Percentiles rank a stretch among this genome's conserved stretches.
Conservation (phyloP, 345 rosid genomes). For the Geranium brycei region DNA sequence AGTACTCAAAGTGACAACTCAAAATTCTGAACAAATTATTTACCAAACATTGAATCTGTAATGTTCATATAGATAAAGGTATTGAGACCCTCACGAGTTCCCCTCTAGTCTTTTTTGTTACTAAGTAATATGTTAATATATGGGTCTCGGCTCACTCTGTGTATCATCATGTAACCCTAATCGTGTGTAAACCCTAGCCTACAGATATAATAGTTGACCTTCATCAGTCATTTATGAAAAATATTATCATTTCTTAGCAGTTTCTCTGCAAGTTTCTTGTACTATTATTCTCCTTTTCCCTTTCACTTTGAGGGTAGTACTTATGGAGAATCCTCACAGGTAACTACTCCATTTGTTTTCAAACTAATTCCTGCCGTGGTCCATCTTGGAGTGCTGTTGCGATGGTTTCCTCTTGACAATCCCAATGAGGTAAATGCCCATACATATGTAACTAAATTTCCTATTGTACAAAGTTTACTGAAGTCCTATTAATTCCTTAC, state of each 20-base stretch:
- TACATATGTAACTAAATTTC: neutral
- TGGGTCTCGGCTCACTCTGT: too few relatives aligned
- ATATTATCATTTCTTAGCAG: neutral
- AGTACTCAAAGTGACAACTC: too few relatives aligned
- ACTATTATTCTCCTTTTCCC: neutral
- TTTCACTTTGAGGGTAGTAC: too few relatives aligned
- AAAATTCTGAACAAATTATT: too few relatives aligned
- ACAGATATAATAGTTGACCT: too few relatives aligned
- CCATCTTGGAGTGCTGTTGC: constrained; percentile 73
- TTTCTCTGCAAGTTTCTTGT: too few relatives aligned
- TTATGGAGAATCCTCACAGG: constrained; percentile 28
- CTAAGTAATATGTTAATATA: too few relatives aligned
- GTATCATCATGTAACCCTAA: too few relatives aligned
- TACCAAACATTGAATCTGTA: too few relatives aligned
- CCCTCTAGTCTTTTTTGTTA: neutral
- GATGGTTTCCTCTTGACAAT: constrained; percentile 80
- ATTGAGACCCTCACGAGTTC: neutral
- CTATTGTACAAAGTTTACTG: too few relatives aligned
- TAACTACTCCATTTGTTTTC: constrained; percentile 91
- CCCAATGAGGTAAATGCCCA: constrained; percentile 48
- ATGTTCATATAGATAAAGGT: too few relatives aligned
- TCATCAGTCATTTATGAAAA: neutral
- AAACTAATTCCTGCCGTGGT: constrained; percentile 87
- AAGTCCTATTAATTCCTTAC: neutral
- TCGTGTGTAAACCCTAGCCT: too few relatives aligned